Percentiles rank a stretch among this genome's conserved stretches.
Evolutionary conservation across 345 rosid genomes (phyloP).

Genomic region (Lepidium africanum): DNA sequence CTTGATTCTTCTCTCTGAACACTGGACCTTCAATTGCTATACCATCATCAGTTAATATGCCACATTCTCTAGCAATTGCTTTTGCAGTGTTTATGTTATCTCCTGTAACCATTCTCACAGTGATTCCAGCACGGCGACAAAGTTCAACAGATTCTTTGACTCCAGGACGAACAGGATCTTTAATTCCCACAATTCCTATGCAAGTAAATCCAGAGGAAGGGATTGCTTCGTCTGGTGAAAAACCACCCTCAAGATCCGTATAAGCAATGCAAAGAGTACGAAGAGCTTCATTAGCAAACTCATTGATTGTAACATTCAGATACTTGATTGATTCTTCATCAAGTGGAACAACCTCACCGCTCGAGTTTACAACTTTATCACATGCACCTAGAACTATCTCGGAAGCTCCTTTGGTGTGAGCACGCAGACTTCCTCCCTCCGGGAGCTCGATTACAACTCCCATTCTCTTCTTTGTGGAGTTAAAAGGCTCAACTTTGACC

Average conservation of each 20-base stretch:
- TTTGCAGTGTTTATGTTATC: constrained; percentile 90
- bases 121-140: constrained; percentile 84
- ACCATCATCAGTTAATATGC: constrained; percentile 80
- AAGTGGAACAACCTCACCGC: constrained; percentile 67
- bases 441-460: constrained; percentile 70
- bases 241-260: constrained; percentile 47
- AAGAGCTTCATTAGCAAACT: constrained; percentile 83
- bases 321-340: constrained; percentile 50
- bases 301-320: constrained; percentile 58
- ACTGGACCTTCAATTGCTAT: constrained; percentile 87
- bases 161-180: constrained; percentile 93
- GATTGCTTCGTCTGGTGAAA: constrained; percentile 47
- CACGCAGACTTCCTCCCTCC: constrained; percentile 48
- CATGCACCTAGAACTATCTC: constrained; percentile 85
- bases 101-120: constrained; percentile 95
- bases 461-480: constrained; percentile 92
- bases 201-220: constrained; percentile 68
- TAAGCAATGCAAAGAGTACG: constrained; percentile 84
- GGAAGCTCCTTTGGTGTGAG: constrained; percentile 87
- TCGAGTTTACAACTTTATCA: constrained; percentile 58
- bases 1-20: constrained; percentile 71
- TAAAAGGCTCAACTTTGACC: constrained; percentile 82
- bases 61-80: constrained; percentile 93
- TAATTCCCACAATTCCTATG: constrained; percentile 81
- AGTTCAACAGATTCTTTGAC: constrained; percentile 83